Evolutionary conservation across 2,329 filamentous ascomycete species (phyloP), one percentile per base, ranked within the genome.

Genomic region (Stagonosporopsis cucurbitacearum): DNA sequence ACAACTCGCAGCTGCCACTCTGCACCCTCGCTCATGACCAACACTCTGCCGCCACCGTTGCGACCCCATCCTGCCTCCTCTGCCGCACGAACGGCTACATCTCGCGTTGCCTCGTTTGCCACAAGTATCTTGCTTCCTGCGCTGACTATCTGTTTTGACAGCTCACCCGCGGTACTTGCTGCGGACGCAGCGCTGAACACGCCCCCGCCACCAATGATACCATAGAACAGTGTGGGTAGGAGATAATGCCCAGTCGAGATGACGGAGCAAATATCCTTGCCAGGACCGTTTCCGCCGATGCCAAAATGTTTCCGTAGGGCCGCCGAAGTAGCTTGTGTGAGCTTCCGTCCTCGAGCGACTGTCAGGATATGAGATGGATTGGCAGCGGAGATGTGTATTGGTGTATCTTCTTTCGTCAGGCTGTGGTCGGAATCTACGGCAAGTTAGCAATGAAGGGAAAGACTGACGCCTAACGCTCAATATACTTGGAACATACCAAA

Each of bases 221-320:
- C 82, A 59, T 79, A 87, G 64, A 85, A 84, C 1, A 85, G 60
- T 12, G 80, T 76, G 0, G 84, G 80, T 0, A 87, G 75, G 5
- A 85, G 75, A 41, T 80, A 80, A 60, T 87, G 82, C 2, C 85
- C 85, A 0, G 81, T 80, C 0, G 82, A 84, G 25, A 87, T 80
- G 17, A 81, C 78, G 4, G 85, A 81, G 13, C 86, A 81, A 4
- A 86, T 80, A 60, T 75, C 70, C 47, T 78, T 78, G 32, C 75
- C 79, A 0, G 79, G 75, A 0, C 83, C 82, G 12, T 76, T 53
- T 2, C 67, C 68, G 12, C 85, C 85, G 40, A 88, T 80, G 13
- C 77, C 78, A 58, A 82, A 87, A 20, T 77, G 66, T 23, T 74
- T 69, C n/a, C 86, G 81, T 1, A 89, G 76, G 15, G 84, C 81